Percentiles rank a stretch among this genome's conserved stretches.
These are phyloP conservation scores for Aspergillus heteromorphus DNA, from an alignment of 495 filamentous ascomycete genomes.

Conservation along the genomic window DNA sequence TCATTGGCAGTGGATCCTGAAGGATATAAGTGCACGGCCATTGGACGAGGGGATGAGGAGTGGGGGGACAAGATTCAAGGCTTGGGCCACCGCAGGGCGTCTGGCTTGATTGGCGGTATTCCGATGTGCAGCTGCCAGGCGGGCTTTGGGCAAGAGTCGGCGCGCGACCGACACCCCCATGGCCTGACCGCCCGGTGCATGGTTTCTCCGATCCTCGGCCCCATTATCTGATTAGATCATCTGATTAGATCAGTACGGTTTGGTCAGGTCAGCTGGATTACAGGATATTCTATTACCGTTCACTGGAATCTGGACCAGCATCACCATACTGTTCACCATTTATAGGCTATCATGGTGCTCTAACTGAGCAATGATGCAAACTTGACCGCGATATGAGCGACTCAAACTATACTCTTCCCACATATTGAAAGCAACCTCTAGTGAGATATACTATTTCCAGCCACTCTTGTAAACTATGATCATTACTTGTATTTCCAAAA, in stretches of 20 bases:
- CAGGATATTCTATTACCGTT: too few relatives aligned
- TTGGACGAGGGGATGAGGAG: conserved; percentile 4
- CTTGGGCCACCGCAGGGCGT: neutral
- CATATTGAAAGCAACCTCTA: too few relatives aligned
- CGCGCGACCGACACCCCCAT: conserved; percentile 3
- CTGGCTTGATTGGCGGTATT: neutral
- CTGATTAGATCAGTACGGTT: conserved; percentile 15
- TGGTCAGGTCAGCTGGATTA: too few relatives aligned
- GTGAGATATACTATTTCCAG: too few relatives aligned
- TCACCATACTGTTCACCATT: too few relatives aligned
- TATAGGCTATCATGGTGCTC: too few relatives aligned
- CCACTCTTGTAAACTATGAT: too few relatives aligned
- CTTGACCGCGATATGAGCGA: too few relatives aligned
- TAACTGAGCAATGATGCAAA: too few relatives aligned
- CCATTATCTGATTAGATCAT: conserved; percentile 23
- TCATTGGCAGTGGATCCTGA: conserved; percentile 15
- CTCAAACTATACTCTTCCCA: too few relatives aligned
- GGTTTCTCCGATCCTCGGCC: conserved; percentile 17
- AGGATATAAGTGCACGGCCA: conserved; percentile 7
- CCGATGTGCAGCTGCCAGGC: conserved; percentile 3
- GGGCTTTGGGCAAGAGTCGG: neutral
- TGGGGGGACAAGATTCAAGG: conserved; percentile 10
- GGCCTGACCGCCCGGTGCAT: neutral
- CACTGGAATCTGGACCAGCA: too few relatives aligned
- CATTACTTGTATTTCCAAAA: too few relatives aligned